Evolutionary conservation across 2,329 filamentous ascomycete genomes (phyloP).

Genomic region (Talaromyces islandicus): DNA sequence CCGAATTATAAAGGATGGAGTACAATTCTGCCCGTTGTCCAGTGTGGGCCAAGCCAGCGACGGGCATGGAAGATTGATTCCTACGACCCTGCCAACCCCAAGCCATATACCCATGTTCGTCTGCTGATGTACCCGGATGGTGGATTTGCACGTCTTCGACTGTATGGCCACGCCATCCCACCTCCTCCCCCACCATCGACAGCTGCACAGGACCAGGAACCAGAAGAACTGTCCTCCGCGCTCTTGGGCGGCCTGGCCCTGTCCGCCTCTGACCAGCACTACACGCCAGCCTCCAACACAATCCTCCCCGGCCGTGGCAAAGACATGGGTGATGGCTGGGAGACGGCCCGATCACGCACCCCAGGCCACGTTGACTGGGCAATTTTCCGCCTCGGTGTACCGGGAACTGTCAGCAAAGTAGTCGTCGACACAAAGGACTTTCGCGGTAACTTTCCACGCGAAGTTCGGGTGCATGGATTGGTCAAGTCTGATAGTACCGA

Average conservation of each 20-base stretch:
- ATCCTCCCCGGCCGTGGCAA: constrained; percentile 38
- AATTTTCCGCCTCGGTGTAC: constrained; percentile 33
- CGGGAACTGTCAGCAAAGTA: constrained; percentile 31
- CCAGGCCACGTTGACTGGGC: constrained; percentile 39
- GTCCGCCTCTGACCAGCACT: constrained; percentile 37
- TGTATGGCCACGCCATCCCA: constrained; percentile 38
- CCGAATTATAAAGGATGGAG: constrained; percentile 31
- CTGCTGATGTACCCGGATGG: constrained; percentile 43
- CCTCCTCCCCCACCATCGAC: constrained; percentile 16
- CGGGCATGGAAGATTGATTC: constrained; percentile 35
- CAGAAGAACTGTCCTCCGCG: constrained; percentile 37
- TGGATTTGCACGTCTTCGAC: constrained; percentile 36
- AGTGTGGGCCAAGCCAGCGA: constrained; percentile 36
- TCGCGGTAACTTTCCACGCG: constrained; percentile 39
- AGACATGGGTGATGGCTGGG: constrained; percentile 43
- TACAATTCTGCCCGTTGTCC: constrained; percentile 31
- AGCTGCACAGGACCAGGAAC: constrained; percentile 3
- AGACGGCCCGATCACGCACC: constrained; percentile 34
- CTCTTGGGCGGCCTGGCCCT: constrained; percentile 36
- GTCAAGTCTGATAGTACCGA: constrained; percentile 15
- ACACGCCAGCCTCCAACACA: constrained; percentile 34
- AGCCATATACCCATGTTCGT: constrained; percentile 38
- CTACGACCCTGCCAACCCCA: constrained; percentile 18
- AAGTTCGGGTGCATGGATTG: constrained; percentile 34
- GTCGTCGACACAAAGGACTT: constrained; percentile 42